Base-by-base conservation (phyloP, 2,329 filamentous ascomycete species). In the Samsoniella hepiali region DNA sequence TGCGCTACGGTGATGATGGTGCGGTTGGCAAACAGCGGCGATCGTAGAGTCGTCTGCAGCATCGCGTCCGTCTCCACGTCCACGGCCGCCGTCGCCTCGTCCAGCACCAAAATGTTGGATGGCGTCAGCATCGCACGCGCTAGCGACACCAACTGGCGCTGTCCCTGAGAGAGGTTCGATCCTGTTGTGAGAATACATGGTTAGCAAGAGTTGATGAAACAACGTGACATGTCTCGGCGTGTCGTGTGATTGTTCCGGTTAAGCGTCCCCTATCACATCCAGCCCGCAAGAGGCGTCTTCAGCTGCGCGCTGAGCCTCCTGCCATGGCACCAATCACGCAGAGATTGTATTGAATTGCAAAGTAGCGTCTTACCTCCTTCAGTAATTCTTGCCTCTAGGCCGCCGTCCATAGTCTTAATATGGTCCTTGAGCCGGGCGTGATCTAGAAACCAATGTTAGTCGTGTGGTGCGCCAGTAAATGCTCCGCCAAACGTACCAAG, bases 1-100 rank as follows among this genome's bases (percentile, higher is more conserved):
- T 99, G 95, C 32, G 95, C 95, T 71, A 99, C 97, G 1, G 95
- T 99, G 76, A 99, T 96, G 76, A 99, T 98, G 44, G 95, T 99
- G 61, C 92, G 88, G 76, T 97, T 92, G 66, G 88, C 84, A 79
- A 99, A 99, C 17, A 88, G 75, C 29, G 85, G 82, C 42, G 84
- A 84, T 40, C 87, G 82, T 62, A 89, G 78, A 32, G 87, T 89
- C 55, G 77, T 77, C 77, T 90, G 87, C 62, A 90, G 78, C 78
- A 88, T 79, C 62, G 85, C 85, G 71, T 90, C 87, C 31, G 87
- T 90, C 77, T 89, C 83, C 49, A 89, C 81, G 72, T 90, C 86
- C 11, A 89, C 85, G 31, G 82, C 86, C 68, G 93, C 93, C 36
- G 95, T 99, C 64, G 96, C 95, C 83, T 99, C 95, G 74, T 99